Evolutionary conservation across 441 rosid genomes (phyloP).

Genomic region (Brassica balearica): DNA sequence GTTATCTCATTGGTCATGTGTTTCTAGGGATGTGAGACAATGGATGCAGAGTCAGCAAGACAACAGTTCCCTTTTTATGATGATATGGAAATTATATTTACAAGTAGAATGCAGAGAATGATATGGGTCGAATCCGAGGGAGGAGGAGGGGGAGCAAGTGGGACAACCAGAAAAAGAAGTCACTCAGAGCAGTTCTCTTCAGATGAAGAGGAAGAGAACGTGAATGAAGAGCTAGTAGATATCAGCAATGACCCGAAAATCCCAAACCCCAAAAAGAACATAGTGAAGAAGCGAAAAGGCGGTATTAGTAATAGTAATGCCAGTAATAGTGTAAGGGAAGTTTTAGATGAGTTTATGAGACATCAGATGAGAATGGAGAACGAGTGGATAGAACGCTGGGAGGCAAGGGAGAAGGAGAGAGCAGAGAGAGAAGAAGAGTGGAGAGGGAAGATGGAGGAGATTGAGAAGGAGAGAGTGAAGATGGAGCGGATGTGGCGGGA

Average conservation of each 20-base stretch:
- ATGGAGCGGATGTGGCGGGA: constrained; percentile 88
- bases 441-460: constrained; percentile 82
- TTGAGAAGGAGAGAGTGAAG: constrained; percentile 83
- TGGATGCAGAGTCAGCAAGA: constrained; percentile 75
- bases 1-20: constrained; percentile 21
- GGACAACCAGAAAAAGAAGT: constrained; percentile 56
- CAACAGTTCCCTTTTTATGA: constrained; percentile 86
- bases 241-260: constrained; percentile 32
- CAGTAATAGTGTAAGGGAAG: constrained; percentile 55
- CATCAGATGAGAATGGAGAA: constrained; percentile 77
- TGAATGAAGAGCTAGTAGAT: constrained; percentile 55
- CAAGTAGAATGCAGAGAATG: constrained; percentile 70
- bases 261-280: constrained; percentile 48
- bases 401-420: constrained; percentile 80
- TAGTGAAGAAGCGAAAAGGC: constrained; percentile 51
- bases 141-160: constrained; percentile 42
- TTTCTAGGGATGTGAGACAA: constrained; percentile 79
- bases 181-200: constrained; percentile 57
- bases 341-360: constrained; percentile 79
- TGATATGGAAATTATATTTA: constrained; percentile 75
- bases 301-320: constrained; percentile 19
- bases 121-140: constrained; percentile 78
- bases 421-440: constrained; percentile 85
- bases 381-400: constrained; percentile 83
- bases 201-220: constrained; percentile 80